Conservation (phyloP, 2,329 filamentous ascomycete species). For the Plenodomus biglobosus region DNA sequence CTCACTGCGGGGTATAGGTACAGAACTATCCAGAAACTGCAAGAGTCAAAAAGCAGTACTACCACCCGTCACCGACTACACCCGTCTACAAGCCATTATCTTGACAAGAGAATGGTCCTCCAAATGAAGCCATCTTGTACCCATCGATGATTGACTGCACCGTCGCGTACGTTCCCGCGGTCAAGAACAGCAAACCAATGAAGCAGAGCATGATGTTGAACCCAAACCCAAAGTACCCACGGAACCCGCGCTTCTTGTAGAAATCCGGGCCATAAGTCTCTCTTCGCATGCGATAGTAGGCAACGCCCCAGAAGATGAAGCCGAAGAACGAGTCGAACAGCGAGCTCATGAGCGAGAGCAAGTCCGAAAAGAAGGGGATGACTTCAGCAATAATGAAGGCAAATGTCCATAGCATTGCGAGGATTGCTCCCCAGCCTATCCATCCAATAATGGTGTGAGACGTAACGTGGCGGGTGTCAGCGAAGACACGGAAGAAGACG, state of each 20-base stretch:
- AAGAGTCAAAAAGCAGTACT: background rate
- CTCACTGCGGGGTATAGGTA: background rate
- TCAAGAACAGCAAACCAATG: conserved; percentile 79
- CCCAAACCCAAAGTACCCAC: conserved; percentile 56
- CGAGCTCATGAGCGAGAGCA: conserved; percentile 75
- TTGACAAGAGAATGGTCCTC: conserved; percentile 73
- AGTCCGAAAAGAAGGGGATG: conserved; percentile 87
- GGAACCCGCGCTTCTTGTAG: conserved; percentile 56
- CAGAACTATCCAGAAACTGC: background rate
- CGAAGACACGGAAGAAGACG: conserved; percentile 87
- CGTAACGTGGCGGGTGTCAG: conserved; percentile 74
- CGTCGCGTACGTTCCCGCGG: conserved; percentile 72
- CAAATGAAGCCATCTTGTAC: conserved; percentile 65
- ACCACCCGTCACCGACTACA: background rate
- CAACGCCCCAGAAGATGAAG: conserved; percentile 92
- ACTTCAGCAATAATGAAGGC: conserved; percentile 91
- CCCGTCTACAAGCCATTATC: conserved; percentile 61
- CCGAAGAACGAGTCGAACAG: conserved; percentile 92
- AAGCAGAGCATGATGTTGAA: conserved; percentile 74
- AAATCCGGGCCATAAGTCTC: conserved; percentile 62
- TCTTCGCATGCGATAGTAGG: conserved; percentile 73
- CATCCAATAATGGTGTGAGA: conserved; percentile 82
- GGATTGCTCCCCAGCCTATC: conserved; percentile 73
- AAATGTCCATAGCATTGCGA: conserved; percentile 76
- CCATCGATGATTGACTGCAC: conserved; percentile 74